A percentile compares a stretch with the other conserved stretches of the same genome.
phyloP scores from a whole-genome alignment of 2,329 filamentous ascomycete genomes.

The Nectriaceae sp. region DNA sequence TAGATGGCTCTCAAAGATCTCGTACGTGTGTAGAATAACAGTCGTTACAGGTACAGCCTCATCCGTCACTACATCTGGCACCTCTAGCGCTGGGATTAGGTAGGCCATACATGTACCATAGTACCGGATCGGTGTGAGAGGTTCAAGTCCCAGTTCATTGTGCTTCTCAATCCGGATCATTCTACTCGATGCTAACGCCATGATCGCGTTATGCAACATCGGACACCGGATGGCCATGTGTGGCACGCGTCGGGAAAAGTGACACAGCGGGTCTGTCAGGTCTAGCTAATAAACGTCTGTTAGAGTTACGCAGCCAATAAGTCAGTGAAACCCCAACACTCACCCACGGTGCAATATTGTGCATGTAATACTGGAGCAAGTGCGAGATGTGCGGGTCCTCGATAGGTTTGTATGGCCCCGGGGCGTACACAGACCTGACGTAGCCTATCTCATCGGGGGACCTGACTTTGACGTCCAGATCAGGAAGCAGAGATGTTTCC shows the following conservation, averaged over 20 bases:
- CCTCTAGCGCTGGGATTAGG: conserved; percentile 6
- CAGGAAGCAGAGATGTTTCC: background rate
- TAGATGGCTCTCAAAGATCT: conserved; percentile 5
- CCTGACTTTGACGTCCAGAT: background rate
- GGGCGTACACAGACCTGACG: background rate
- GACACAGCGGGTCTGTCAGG: conserved; percentile 6
- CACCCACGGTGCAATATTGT: background rate
- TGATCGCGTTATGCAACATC: conserved; percentile 9
- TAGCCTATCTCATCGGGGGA: background rate
- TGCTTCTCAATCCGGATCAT: conserved; percentile 2
- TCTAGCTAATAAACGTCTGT: background rate
- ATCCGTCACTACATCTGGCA: conserved; percentile 4
- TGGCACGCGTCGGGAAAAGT: conserved; percentile 6
- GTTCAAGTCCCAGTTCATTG: background rate
- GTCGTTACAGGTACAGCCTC: conserved; percentile 8
- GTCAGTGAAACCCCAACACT: background rate
- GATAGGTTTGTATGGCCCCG: background rate
- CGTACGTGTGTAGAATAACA: conserved; percentile 9
- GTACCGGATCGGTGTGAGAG: conserved; percentile 5
- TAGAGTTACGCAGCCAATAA: background rate
- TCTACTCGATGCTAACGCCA: conserved; percentile 7
- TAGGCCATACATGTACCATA: conserved; percentile 5
- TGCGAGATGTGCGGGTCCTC: background rate
- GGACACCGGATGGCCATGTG: conserved; percentile 9
- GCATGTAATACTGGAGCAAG: background rate